These are phyloP conservation scores for Phytophthora vignae DNA, from an alignment of 352 stramenopile genomes.

Conservation along the genomic window DNA sequence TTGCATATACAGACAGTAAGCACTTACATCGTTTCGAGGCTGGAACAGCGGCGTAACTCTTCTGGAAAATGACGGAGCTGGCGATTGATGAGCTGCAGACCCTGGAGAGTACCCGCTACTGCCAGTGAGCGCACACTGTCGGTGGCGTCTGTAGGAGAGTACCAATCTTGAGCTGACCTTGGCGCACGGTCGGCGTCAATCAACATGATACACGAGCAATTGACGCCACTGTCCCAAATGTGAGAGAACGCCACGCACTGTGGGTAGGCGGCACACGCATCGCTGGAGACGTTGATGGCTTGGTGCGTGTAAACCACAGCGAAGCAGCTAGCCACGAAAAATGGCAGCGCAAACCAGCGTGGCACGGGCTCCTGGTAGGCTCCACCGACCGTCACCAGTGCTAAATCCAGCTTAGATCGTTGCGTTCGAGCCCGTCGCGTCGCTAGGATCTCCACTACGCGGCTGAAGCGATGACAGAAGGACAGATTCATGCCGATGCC, in stretches of 20 bases:
- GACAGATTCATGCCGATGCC: conserved; percentile 42
- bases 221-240: conserved; percentile 1
- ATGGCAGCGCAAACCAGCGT: conserved; percentile 19
- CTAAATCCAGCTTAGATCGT: not conserved
- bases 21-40: conserved; percentile 8
- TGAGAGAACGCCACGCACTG: conserved; percentile 26
- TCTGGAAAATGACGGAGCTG: conserved; percentile 14
- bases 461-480: conserved; percentile 46
- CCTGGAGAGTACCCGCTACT: conserved; percentile 11
- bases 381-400: conserved; percentile 4
- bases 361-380: conserved; percentile 19
- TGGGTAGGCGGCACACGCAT: conserved; percentile 18
- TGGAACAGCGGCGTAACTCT: conserved; percentile 15
- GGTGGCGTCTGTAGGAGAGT: conserved; percentile 19
- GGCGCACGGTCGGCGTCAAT: conserved; percentile 27
- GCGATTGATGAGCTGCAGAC: conserved; percentile 31
- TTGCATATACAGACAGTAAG: not conserved
- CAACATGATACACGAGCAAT: conserved; percentile 30
- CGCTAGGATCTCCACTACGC: conserved; percentile 27
- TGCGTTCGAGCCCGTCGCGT: conserved; percentile 2
- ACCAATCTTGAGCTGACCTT: conserved; percentile 21
- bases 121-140: conserved; percentile 12
- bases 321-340: conserved; percentile 4
- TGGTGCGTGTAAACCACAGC: conserved; percentile 20
- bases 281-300: conserved; percentile 5